phyloP scores from a whole-genome alignment of 768 basidiomycete species.

The Rickenella mellea region DNA sequence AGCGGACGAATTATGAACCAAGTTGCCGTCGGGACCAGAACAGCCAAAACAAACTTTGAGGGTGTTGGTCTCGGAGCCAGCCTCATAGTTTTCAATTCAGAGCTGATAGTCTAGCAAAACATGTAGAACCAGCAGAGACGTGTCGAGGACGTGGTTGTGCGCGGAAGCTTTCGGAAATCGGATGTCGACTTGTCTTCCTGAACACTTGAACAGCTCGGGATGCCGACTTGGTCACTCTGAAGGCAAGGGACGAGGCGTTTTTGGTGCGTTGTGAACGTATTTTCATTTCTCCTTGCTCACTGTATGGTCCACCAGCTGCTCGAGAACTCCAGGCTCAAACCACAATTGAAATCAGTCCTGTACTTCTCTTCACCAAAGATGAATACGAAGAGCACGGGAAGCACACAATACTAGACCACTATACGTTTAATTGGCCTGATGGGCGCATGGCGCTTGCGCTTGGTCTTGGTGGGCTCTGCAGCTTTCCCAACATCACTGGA shows the following conservation, averaged over 20 bases:
- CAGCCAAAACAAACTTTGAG: conserved; percentile 39
- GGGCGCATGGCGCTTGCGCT: conserved; percentile 70
- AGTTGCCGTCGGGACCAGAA: conserved; percentile 54
- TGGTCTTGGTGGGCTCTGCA: conserved; percentile 52
- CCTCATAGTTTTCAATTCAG: conserved; percentile 1
- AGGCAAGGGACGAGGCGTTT: conserved; percentile 55
- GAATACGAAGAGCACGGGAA: conserved; percentile 62
- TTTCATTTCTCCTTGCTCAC: background rate
- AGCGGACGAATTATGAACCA: conserved; percentile 73
- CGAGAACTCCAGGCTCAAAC: conserved; percentile 47
- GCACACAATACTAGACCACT: conserved; percentile 61
- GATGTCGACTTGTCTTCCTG: conserved; percentile 8
- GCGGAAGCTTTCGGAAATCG: background rate
- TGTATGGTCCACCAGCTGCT: conserved; percentile 28
- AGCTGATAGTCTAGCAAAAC: background rate
- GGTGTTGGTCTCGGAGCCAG: conserved; percentile 35
- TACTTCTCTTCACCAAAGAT: conserved; percentile 59
- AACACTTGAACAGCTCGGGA: conserved; percentile 34
- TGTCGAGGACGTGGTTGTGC: background rate
- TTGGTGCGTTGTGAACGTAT: conserved; percentile 30
- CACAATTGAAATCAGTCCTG: conserved; percentile 78
- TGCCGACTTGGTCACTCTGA: conserved; percentile 35
- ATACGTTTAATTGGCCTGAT: conserved; percentile 69
- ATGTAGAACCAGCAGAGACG: background rate
- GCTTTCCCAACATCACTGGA: conserved; percentile 6